A percentile compares a stretch with the other conserved stretches of the same genome.
Evolutionary conservation across 2,329 filamentous ascomycete genomes (phyloP).

Genomic region (Sarocladium oryzae): DNA sequence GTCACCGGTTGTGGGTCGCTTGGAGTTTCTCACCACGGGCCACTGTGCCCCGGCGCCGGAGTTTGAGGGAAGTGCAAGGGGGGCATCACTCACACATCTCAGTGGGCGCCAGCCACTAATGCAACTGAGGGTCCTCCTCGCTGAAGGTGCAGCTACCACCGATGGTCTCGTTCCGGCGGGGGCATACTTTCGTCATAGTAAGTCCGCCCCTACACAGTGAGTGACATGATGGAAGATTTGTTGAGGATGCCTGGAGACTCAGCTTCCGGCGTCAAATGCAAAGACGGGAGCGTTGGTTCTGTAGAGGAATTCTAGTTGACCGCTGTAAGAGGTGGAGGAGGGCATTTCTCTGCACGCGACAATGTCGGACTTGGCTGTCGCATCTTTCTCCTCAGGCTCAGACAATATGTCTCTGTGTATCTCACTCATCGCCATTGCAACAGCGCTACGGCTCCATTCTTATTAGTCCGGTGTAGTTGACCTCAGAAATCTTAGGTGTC

Average conservation of each 20-base stretch:
- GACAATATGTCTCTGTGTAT: not conserved
- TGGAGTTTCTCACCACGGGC: not conserved
- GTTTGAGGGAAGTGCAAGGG: not conserved
- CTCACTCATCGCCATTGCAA: slow-evolving; percentile 2
- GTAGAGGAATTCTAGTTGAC: too few species aligned
- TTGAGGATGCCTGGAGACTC: not conserved
- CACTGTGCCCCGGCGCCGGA: not conserved
- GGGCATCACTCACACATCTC: not conserved
- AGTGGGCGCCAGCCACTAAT: not conserved
- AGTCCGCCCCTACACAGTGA: not conserved
- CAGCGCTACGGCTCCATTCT: slow-evolving; percentile 1
- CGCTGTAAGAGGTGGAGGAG: too few species aligned
- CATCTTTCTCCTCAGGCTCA: not conserved
- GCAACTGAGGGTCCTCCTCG: not conserved
- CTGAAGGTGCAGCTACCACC: slow-evolving; percentile 5
- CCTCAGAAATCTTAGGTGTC: not conserved
- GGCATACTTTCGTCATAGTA: slow-evolving; percentile 6
- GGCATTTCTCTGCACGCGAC: too few species aligned
- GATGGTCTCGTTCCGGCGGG: slow-evolving; percentile 2
- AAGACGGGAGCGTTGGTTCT: too few species aligned
- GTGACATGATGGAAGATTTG: not conserved
- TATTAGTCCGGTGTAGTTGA: not conserved
- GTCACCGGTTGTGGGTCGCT: too few species aligned
- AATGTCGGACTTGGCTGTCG: slow-evolving; percentile 12
- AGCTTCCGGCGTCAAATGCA: not conserved